Evolutionary conservation across 441 rosid species (phyloP), one percentile per base, ranked within the genome.

Genomic region (Arabidopsis lyrata): DNA sequence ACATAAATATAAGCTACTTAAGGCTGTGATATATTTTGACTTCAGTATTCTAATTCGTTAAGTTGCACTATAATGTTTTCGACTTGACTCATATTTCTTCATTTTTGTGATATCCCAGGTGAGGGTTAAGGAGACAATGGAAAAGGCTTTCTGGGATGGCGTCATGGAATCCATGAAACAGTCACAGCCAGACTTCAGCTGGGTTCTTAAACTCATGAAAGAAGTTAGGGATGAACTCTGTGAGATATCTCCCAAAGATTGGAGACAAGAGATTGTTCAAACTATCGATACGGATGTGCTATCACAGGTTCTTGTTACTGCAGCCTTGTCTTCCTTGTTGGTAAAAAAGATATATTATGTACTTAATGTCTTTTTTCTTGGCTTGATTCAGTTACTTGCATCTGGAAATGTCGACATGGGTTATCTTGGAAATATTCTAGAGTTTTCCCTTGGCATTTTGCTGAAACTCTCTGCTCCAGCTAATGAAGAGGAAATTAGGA

Each of bases 201-300:
- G 88, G 71, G 86, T 88, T 71, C 54, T 91, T 68, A 85, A 88
- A 66, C 98, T 95, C 56, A 84, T 88, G 93, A 85, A 77, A 75
- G 98, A 95, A 81, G 95, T 91, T 61, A 89, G 96, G 78, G 97
- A 95, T 80, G 98, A 85, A 78, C 86, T 95, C 35, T 78, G 83
- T 65, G 96, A 90, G 82, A 87, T 95, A 86, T 90, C 95, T 77
- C 93, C 99, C 24, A 76, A 79, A 74, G 85, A 87, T 82, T 92
- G 96, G 97, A 89, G 76, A 72, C 83, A 83, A 57, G 96, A 87
- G 85, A 90, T 92, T 70, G 68, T 41, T 61, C 93, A 87, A 78
- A 83, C 86, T 62, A 82, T 95, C 59, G 96, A 95, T 85, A 78
- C 88, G 2, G 93, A 91, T 63, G 77, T 87, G 75, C 87, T 95